These are phyloP conservation scores for Angomonas deanei DNA, from an alignment of 208 protist species.

Conservation along the genomic window DNA sequence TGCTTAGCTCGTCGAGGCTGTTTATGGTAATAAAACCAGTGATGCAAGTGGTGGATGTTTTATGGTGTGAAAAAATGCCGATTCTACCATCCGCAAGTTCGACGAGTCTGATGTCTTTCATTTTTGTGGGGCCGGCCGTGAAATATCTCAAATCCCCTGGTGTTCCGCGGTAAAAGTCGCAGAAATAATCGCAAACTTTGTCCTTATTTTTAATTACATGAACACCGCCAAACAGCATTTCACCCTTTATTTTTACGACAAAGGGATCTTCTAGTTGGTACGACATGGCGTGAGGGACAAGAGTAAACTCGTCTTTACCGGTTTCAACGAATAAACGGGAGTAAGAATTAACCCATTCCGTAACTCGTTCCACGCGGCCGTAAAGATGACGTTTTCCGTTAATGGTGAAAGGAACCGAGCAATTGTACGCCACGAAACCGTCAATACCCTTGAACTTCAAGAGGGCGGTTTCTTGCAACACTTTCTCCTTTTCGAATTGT, in stretches of 20 bases:
- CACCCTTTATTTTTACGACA: conserved; percentile 19
- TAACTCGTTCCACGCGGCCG: conserved; percentile 24
- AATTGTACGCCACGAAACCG: conserved; percentile 38
- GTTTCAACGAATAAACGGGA: conserved; percentile 41
- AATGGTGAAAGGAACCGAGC: conserved; percentile 26
- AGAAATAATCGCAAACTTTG: conserved; percentile 27
- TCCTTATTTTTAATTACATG: conserved; percentile 21
- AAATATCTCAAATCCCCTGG: conserved; percentile 18
- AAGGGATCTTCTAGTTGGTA: conserved; percentile 43
- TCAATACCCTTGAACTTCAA: conserved; percentile 39
- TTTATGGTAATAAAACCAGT: conserved; percentile 35
- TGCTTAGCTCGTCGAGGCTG: conserved; percentile 22
- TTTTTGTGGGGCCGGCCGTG: conserved; percentile 25
- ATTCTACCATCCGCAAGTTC: conserved; percentile 20
- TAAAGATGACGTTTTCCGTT: conserved; percentile 31
- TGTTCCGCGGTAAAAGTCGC: conserved; percentile 28
- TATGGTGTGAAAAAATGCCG: conserved; percentile 32
- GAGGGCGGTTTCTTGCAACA: neutral
- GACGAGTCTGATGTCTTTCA: conserved; percentile 33
- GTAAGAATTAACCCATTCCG: conserved; percentile 27
- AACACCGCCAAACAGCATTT: conserved; percentile 27
- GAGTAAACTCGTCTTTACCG: conserved; percentile 34
- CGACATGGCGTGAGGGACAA: conserved; percentile 14
- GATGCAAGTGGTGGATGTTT: conserved; percentile 13
- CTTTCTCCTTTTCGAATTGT: neutral